Evolutionary conservation across 768 basidiomycete genomes (phyloP), one percentile per base, ranked within the genome.

Genomic region (Auriscalpium orientale): DNA sequence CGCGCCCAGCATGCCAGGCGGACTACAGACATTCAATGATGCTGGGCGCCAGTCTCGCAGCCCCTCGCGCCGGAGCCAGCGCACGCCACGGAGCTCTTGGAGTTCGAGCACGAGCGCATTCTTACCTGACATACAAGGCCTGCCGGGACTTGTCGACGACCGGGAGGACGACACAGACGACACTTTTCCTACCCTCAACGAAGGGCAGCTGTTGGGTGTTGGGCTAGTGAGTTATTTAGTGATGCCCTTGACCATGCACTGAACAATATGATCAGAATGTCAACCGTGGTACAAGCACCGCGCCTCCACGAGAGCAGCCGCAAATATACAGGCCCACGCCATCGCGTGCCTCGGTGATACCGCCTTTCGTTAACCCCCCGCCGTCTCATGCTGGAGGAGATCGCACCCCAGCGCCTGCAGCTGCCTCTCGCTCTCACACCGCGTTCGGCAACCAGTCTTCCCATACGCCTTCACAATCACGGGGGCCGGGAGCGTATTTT

Each of bases 121-220:
- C 8, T 60, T 60, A 34, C 47, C 56, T 37, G 51, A 46, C 20
- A 20, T 60, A 21, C 51, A 36, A 20, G 48, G 51, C 0, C 51
- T 60, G 8, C 38, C 43, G 1, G 45, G 51, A 1, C 56, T 56
- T 1, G 56, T 56, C 6, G 49, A 51, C 10, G 56, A 58, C 36
- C 16, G 49, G 33, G 49, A 45, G 7, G 22, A 47, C 20, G 22
- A 47, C 20, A 4, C 33, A 10, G 3, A 21, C 38, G 54, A 20
- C 44, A 56, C 58, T 35, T 36, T 60, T 49, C 16, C 47, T 4
- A 45, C 56, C 8, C n/a, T 43, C 37, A 9, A 13, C 21, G 52
- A 60, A 1, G 58, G 58, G 8, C 58, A 60, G 46, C 58, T 60
- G 16, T 56, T 60, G 36, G 58, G 58, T 21, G 52, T 54, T 49